Evolutionary conservation across 352 stramenopile genomes (phyloP), one percentile per base, ranked within the genome.

Genomic region (Phytopythium delawarense): DNA sequence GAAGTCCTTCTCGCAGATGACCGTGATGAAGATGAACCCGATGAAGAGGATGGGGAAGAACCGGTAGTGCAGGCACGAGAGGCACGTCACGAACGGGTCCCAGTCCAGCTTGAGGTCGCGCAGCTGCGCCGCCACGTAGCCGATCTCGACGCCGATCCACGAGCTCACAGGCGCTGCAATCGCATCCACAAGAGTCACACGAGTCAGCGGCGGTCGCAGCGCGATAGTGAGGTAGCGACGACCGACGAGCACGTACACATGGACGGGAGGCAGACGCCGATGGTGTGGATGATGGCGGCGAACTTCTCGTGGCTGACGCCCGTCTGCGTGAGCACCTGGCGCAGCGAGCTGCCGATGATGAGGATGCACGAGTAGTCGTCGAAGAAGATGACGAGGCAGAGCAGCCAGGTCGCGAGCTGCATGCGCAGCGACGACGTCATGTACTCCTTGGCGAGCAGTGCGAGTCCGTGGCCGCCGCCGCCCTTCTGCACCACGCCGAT

Each of bases 341-440:
- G 84, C 52, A 94, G 72, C 56, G 87, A 93, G 70, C 85, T 95
- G 58, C 90, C 90, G 49, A 96, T 85, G 70, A 97, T 96, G 20
- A 97, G 67, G 50, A 96, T 96, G 64, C 83, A 96, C 64, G 88
- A 95, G 74, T 96, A 97, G 72, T 97, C 90, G 65, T 97, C 90
- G 62, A 97, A 97, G 78, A 97, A 97, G 67, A 96, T 94, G 59
- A 94, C 69, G 54, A 92, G 67, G 53, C 86, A 94, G 28, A 95
- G 66, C 51, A 91, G 60, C 84, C 84, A 95, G 49, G 86, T 92
- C 21, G 84, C 84, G 34, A 96, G 69, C 64, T 93, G 85, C 80
- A 92, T 92, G 15, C 84, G 79, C 58, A 94, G 67, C 49, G 81
- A 89, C 40, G 82, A 87, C 13, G 80, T 92, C 84, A 93, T 93